Percentiles rank a stretch among this genome's conserved stretches.
These are phyloP conservation scores for Claviceps digitariae DNA, from an alignment of 2,329 filamentous ascomycete species.

Conservation along the genomic window DNA sequence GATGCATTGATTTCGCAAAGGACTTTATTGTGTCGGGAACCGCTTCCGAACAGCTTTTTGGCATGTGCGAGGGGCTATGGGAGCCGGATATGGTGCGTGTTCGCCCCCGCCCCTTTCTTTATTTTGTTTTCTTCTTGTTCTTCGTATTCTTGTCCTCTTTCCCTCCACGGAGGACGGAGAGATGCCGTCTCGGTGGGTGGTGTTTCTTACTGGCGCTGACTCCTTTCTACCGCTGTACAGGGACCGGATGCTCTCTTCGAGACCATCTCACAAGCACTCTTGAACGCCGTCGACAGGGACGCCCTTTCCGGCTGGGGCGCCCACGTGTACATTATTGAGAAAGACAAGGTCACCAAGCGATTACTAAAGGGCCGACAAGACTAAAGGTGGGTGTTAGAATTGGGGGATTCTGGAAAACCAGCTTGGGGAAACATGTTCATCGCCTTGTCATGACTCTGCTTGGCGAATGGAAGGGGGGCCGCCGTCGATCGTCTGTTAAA, in stretches of 20 bases:
- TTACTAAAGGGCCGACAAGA: conserved; percentile 97
- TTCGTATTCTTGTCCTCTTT: neutral
- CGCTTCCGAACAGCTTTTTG: conserved; percentile 93
- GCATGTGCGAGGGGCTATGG: conserved; percentile 96
- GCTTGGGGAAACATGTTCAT: conserved; percentile 1
- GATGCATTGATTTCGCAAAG: conserved; percentile 98
- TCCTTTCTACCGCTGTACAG: conserved; percentile 26
- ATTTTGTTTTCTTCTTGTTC: neutral
- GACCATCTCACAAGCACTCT: conserved; percentile 88
- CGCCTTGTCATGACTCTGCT: neutral
- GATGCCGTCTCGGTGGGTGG: too few relatives aligned
- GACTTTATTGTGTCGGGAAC: conserved; percentile 98
- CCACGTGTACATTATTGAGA: conserved; percentile 98
- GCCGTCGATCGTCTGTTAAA: neutral
- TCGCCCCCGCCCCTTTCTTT: neutral
- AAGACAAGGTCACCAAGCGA: conserved; percentile 98
- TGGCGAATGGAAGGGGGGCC: neutral
- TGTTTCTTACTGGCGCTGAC: neutral
- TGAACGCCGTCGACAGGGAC: conserved; percentile 94
- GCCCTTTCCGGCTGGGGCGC: conserved; percentile 96
- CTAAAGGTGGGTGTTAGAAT: conserved; percentile 30
- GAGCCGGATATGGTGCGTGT: conserved; percentile 79
- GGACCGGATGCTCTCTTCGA: conserved; percentile 92
- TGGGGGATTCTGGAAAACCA: neutral
- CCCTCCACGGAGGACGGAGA: too few relatives aligned